phyloP scores from a whole-genome alignment of 257 asterid species.

The Striga asiatica region DNA sequence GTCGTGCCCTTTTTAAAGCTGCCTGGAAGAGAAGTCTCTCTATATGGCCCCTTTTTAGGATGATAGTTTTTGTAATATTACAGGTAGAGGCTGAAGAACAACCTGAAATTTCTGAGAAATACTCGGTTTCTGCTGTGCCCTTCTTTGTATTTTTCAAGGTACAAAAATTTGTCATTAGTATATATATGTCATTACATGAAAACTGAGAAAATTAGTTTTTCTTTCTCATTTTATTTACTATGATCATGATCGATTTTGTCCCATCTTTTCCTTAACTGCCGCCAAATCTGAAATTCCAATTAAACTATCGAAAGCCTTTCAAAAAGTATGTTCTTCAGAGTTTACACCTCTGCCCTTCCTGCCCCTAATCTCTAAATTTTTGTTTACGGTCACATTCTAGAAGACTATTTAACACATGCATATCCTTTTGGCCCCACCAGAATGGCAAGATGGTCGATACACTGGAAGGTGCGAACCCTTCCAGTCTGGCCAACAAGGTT shows the following conservation, averaged over 20 bases:
- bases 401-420: constrained; percentile 4
- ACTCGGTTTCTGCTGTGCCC: constrained; percentile 86
- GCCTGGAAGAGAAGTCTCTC: background rate
- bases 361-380: too few species aligned
- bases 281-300: too few species aligned
- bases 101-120: constrained; percentile 81
- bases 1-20: background rate
- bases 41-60: background rate
- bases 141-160: constrained; percentile 90
- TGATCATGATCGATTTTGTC: too few species aligned
- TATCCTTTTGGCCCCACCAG: constrained; percentile 29
- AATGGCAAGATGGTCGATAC: constrained; percentile 70
- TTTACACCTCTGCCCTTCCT: too few species aligned
- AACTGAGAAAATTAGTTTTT: background rate
- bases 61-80: constrained; percentile 15
- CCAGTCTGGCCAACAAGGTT: constrained; percentile 91
- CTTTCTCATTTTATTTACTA: background rate
- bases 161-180: constrained; percentile 1
- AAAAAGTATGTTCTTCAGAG: too few species aligned
- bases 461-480: constrained; percentile 95
- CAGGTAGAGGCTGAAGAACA: constrained; percentile 99
- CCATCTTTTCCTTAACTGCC: too few species aligned
- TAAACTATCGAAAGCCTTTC: too few species aligned
- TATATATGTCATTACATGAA: background rate
- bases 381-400: too few species aligned